Percentiles rank a stretch among this genome's conserved stretches.
Evolutionary conservation across 257 asterid genomes (phyloP).

Genomic region (Verbascum thapsus): DNA sequence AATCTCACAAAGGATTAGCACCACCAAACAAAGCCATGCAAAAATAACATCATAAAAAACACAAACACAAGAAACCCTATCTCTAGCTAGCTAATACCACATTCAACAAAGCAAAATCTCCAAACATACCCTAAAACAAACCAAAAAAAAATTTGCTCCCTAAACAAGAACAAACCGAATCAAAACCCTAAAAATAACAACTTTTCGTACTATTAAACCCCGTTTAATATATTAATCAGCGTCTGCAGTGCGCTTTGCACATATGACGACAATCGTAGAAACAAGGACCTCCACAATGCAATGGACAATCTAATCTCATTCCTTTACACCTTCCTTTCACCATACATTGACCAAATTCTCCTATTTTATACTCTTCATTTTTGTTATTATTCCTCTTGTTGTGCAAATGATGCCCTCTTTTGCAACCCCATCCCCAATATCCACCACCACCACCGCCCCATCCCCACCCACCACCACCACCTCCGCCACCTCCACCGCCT

Average conservation of each 20-base stretch:
- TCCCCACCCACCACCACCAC: conserved; percentile 21
- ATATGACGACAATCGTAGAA: conserved; percentile 38
- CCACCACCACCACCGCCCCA: conserved; percentile 39
- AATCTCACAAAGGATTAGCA: too few species aligned
- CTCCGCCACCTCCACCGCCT: conserved; percentile 29
- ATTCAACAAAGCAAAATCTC: too few species aligned
- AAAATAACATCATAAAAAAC: too few species aligned
- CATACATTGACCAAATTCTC: conserved; percentile 44
- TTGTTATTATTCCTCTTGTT: conserved; percentile 10
- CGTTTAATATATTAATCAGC: neutral
- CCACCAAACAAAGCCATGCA: too few species aligned
- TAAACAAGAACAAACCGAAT: neutral
- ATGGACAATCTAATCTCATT: conserved; percentile 42
- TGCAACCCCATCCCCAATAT: conserved; percentile 42
- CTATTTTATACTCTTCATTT: conserved; percentile 27
- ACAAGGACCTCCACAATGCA: conserved; percentile 48
- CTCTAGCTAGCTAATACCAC: too few species aligned
- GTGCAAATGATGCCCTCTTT: conserved; percentile 6
- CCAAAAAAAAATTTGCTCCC: too few species aligned
- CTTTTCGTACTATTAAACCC: too few species aligned
- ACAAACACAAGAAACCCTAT: too few species aligned
- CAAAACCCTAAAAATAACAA: neutral
- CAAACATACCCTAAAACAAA: too few species aligned
- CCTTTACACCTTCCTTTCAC: conserved; percentile 38
- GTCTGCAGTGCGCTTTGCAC: conserved; percentile 49